Base-by-base conservation (phyloP, 2,329 filamentous ascomycete genomes). In the Hypoxylon sp. region DNA sequence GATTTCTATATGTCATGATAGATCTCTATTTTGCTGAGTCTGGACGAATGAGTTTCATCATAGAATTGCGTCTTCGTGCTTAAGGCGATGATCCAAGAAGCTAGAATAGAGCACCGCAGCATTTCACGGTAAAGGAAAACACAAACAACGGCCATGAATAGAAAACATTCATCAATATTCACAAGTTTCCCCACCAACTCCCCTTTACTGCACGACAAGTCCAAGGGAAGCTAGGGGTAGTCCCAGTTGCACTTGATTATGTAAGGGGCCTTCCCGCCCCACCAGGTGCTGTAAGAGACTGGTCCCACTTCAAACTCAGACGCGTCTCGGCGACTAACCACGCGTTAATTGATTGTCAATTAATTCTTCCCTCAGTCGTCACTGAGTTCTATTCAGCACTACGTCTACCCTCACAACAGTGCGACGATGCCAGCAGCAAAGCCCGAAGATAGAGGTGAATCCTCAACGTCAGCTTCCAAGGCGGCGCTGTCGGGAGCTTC, bases 391-490 rank as follows among this genome's bases (percentile, higher is more conserved):
- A 37, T 37, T 27, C 31, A 1, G 25, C 50, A 51, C n/a, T 37
- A 14, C 20, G 30, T n/a, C 2, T 27, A 31, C 44, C 14, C 48
- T 54, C 14, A 68, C 42, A 20, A 22, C 20, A 48, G 7, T 31
- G 14, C 20, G 62, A 73, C 61, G 25, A 89, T 88, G 86, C 80
- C 85, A n/a, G 77, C 83, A 64, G 79, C 82, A 66, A 86, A 85
- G 73, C 72, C 79, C 44, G 85, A 86, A 75, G 82, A 87, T 72
- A 82, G 76, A 71, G 89, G 89, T 78, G 89, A 91, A 75, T 90
- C 89, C 3, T 90, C 89, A 14, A 88, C 81, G 4, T 83, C 88
- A 44, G 88, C 86, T 22, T 82, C 85, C 50, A 91, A 89, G 75
- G 86, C 87, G 73, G 85, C 84, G 1, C 75, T 89, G 48, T 83